Evolutionary conservation across 768 basidiomycete genomes (phyloP), one percentile per base, ranked within the genome.

Genomic region (Mrakia blollopis): DNA sequence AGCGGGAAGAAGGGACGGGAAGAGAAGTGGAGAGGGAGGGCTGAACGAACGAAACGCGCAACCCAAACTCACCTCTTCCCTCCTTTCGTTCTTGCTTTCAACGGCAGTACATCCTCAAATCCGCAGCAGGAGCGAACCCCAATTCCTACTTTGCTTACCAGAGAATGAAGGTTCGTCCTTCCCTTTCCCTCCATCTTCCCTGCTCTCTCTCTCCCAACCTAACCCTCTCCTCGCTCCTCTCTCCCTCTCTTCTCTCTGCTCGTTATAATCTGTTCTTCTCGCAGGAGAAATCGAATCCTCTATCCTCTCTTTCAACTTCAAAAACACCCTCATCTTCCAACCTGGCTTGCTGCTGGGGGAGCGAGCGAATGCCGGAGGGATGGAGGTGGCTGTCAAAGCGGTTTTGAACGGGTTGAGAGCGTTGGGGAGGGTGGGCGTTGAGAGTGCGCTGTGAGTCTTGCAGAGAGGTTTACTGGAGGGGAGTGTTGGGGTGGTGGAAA

Each of bases 91-190:
- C 41, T 35, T 23, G 54, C 44, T 5, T 50, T 57, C 14, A n/a
- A n/a, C 6, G 30, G 30, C 74, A 83, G 82, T 79, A 79, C 65
- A 82, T 83, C 75, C 80, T 83, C 41, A 80, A 82, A 9, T 82
- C 83, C 0, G 79, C 80, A 10, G 77, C 62, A 18, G 81, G 81
- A 6, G 79, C 80, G 0, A 32, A 60, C 30, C n/a, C 80, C 7
- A 76, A 41, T 23, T 81, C 81, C 1, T 52, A 57, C 47, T 77
- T 80, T 37, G 76, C 78, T 35, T 83, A 83, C 44, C 60, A 73
- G 9, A 30, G 65, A 41, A 81, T 83, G 79, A 83, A 83, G 75
- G 47, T 50, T 21, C 16, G 47, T 14, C 47, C 16, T 14, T 50
- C 47, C 47, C 47, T 50, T 21, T 50, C 18, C 7, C 14, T 50